Evolutionary conservation across 2,329 filamentous ascomycete species (phyloP).

Genomic region (Neospermospora avenae): DNA sequence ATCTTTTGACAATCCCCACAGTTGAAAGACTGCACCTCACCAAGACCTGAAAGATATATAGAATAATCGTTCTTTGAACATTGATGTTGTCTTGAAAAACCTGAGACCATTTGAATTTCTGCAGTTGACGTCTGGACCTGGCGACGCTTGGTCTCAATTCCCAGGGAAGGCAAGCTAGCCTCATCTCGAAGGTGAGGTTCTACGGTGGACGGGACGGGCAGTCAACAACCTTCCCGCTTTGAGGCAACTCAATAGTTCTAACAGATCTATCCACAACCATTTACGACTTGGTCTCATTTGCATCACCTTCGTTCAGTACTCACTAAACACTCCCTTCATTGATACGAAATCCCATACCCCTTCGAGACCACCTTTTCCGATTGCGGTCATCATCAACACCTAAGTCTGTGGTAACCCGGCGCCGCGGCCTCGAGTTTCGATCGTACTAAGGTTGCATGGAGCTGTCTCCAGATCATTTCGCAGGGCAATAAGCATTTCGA

Average conservation of each 20-base stretch:
- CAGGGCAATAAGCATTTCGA: conserved; percentile 26
- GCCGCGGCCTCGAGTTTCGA: conserved; percentile 27
- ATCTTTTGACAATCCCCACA: neutral
- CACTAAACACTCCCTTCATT: neutral
- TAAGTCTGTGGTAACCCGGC: neutral
- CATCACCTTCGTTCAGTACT: neutral
- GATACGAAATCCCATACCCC: neutral
- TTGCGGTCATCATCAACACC: neutral
- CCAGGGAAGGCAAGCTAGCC: conserved; percentile 2
- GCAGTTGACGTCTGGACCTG: neutral
- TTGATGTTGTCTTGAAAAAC: neutral
- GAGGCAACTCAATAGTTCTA: conserved; percentile 4
- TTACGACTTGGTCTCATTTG: conserved; percentile 3
- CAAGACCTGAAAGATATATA: neutral
- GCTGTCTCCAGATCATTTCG: conserved; percentile 21
- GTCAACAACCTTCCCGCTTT: conserved; percentile 3
- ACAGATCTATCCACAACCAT: conserved; percentile 6
- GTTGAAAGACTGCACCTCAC: neutral
- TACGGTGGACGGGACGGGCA: conserved; percentile 4
- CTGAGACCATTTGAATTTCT: neutral
- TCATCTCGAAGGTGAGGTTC: neutral
- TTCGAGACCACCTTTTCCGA: neutral
- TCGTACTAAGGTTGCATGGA: conserved; percentile 30
- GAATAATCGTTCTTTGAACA: neutral
- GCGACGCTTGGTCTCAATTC: neutral